Conservation (phyloP, 139 green algal genomes). For the Picocystis salinarum region DNA sequence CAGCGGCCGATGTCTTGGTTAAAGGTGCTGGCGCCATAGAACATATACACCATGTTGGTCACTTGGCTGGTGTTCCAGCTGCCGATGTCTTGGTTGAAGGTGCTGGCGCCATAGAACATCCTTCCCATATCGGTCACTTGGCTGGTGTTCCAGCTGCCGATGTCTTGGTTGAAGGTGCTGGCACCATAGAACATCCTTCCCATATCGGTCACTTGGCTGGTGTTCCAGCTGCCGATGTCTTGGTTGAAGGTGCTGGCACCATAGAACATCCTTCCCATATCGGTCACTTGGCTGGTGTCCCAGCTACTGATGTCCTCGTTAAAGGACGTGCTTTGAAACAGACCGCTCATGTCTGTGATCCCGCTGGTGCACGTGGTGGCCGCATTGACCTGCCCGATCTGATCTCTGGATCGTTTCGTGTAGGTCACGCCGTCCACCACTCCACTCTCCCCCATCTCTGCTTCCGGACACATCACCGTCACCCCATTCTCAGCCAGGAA, state of each 20-base stretch:
- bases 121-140: conserved; percentile 1
- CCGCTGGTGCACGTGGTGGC: too few relatives aligned
- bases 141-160: conserved; percentile 4
- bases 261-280: conserved; percentile 8
- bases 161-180: conserved; percentile 3
- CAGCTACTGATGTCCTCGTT: conserved; percentile 1
- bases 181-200: conserved; percentile 1
- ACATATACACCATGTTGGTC: too few relatives aligned
- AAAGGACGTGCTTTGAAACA: conserved; percentile 5
- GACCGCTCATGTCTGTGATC: conserved; percentile 6
- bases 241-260: conserved; percentile 2
- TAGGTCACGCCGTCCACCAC: too few relatives aligned
- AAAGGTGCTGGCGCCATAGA: too few relatives aligned
- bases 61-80: background rate
- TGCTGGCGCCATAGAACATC: conserved; percentile 8
- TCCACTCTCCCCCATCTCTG: too few relatives aligned
- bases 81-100: background rate
- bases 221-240: conserved; percentile 5
- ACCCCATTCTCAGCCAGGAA: too few relatives aligned
- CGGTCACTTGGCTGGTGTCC: conserved; percentile 4
- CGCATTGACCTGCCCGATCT: too few relatives aligned
- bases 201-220: conserved; percentile 9
- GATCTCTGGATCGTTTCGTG: too few relatives aligned
- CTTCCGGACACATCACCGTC: too few relatives aligned
- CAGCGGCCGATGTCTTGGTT: conserved; percentile 4